Conservation (phyloP, 495 filamentous ascomycete species). For the Neurospora tetraspora region DNA sequence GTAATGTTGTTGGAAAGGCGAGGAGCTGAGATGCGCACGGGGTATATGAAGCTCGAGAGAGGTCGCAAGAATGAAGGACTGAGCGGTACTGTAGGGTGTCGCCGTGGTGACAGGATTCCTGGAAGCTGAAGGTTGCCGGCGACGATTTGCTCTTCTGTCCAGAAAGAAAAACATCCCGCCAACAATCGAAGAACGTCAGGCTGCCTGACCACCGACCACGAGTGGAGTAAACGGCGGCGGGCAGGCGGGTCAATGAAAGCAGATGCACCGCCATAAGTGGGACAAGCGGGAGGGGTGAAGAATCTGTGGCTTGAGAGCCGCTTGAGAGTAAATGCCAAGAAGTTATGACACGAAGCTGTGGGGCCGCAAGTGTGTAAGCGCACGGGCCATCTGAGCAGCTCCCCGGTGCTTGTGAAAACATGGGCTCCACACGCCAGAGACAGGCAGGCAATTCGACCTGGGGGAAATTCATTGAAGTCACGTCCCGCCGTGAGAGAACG, state of each 20-base stretch:
- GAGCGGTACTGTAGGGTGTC: background rate
- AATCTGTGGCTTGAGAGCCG: background rate
- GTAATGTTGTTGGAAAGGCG: background rate
- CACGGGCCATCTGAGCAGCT: background rate
- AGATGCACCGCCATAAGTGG: background rate
- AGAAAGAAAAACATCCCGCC: constrained; percentile 3
- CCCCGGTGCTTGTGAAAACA: background rate
- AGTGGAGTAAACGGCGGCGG: background rate
- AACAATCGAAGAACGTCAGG: constrained; percentile 15
- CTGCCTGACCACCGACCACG: constrained; percentile 5
- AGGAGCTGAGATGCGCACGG: background rate
- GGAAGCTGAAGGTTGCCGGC: constrained; percentile 3
- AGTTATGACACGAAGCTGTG: background rate
- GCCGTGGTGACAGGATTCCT: background rate
- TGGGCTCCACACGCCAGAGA: background rate
- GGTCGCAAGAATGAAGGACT: background rate
- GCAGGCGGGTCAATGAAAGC: background rate
- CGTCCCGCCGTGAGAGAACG: background rate
- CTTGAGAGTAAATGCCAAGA: background rate
- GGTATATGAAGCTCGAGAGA: constrained; percentile 6
- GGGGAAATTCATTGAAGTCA: background rate
- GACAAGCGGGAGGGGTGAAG: background rate
- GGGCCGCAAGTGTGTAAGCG: background rate
- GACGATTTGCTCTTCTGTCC: constrained; percentile 5
- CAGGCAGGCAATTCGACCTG: background rate